Evolutionary conservation across 164 flowering plant species (phyloP).

Genomic region (Stephania japonica): DNA sequence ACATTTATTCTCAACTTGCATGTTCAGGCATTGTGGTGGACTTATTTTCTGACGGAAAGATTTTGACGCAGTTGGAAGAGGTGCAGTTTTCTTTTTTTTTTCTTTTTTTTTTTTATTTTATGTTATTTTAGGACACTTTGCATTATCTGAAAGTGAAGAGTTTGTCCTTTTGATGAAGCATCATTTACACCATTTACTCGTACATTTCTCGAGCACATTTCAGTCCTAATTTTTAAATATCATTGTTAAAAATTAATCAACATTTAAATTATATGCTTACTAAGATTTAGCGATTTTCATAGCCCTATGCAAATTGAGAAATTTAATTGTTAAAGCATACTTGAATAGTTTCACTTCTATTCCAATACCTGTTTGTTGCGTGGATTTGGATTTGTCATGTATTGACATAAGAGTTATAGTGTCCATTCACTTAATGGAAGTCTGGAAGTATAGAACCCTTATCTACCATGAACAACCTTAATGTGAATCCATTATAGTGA

Average conservation of each 20-base stretch:
- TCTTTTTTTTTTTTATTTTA: too few species aligned
- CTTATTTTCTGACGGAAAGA: slow-evolving; percentile 64
- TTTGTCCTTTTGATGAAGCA: neutral
- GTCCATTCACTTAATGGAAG: neutral
- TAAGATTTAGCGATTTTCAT: neutral
- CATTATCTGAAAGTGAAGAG: neutral
- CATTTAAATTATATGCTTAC: neutral
- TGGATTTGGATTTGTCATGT: neutral
- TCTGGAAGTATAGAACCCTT: neutral
- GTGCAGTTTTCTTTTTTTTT: slow-evolving; percentile 15
- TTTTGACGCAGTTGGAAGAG: slow-evolving; percentile 58
- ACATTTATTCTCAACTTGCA: neutral
- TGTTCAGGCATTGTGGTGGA: slow-evolving; percentile 74
- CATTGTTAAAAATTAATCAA: neutral
- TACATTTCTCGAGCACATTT: neutral
- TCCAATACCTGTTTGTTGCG: neutral
- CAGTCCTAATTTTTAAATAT: neutral
- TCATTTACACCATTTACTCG: neutral
- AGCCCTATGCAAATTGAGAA: neutral
- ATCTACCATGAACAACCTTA: too few species aligned
- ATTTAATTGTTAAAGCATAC: neutral
- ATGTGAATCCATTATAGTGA: too few species aligned
- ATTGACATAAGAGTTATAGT: neutral
- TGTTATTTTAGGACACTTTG: too few species aligned
- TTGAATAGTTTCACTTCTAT: neutral